These are phyloP conservation scores for Diaporthe helianthi DNA, from an alignment of 2,329 filamentous ascomycete species.

Conservation along the genomic window DNA sequence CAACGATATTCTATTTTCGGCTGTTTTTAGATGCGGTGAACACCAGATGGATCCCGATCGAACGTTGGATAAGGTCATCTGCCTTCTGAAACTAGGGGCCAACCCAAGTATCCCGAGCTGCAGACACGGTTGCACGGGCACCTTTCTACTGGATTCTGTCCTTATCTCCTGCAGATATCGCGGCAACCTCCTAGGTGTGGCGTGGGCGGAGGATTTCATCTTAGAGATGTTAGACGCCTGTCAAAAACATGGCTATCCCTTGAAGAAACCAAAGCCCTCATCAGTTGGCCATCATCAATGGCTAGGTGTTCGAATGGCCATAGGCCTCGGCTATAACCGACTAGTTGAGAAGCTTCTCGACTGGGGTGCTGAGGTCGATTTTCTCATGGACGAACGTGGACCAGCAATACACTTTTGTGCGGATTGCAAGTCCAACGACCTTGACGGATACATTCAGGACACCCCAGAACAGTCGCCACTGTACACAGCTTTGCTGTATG, in stretches of 20 bases:
- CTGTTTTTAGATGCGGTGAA: no score
- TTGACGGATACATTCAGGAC: no score
- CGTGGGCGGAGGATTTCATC: background rate
- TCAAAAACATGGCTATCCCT: background rate
- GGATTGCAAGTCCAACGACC: background rate
- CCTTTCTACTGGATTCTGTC: background rate
- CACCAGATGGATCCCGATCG: no score
- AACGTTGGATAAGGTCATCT: background rate
- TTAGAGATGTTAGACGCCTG: background rate
- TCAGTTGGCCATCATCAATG: fast-evolving
- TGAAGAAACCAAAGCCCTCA: background rate
- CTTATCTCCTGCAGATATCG: no score
- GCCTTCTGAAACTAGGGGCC: background rate
- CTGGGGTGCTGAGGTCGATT: background rate
- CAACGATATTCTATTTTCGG: background rate
- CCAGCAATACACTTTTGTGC: fast-evolving
- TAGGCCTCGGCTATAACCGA: fast-evolving
- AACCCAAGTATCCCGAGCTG: background rate
- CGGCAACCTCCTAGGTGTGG: no score
- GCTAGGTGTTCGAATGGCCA: background rate
- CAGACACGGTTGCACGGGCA: background rate
- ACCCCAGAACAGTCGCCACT: no score
- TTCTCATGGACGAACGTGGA: background rate
- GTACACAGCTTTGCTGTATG: background rate
- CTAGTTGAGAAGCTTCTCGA: background rate